These are phyloP conservation scores for Ophiostoma himal-ulmi DNA, from an alignment of 2,329 filamentous ascomycete genomes.

Conservation along the genomic window DNA sequence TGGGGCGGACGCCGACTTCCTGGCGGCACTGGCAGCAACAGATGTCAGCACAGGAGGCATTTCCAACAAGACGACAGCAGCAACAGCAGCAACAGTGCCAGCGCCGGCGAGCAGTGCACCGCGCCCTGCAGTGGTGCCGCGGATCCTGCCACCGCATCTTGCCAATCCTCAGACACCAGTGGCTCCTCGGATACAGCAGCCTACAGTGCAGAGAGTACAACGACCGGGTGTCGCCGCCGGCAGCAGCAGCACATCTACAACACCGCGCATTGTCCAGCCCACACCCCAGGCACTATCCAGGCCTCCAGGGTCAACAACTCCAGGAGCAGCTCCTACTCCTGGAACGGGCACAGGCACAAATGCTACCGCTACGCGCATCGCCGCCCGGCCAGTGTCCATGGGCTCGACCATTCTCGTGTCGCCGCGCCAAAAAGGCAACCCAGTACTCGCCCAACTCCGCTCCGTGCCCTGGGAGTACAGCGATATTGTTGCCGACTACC, in stretches of 20 bases:
- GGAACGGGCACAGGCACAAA: background rate
- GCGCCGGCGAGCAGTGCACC: constrained; percentile 24
- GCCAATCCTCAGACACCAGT: constrained; percentile 36
- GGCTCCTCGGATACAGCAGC: constrained; percentile 43
- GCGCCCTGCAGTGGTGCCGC: constrained; percentile 24
- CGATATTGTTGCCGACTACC: constrained; percentile 92
- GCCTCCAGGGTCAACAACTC: background rate
- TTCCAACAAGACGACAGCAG: background rate
- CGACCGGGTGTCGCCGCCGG: constrained; percentile 25
- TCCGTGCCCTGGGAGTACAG: constrained; percentile 92
- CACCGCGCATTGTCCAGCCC: constrained; percentile 67
- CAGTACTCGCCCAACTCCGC: constrained; percentile 75
- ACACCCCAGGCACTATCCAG: constrained; percentile 78
- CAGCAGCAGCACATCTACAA: constrained; percentile 27
- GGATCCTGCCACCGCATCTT: background rate
- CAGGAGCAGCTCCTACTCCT: background rate
- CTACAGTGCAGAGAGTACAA: constrained; percentile 52
- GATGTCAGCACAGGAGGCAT: constrained; percentile 30
- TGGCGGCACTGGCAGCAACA: constrained; percentile 50
- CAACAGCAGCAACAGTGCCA: constrained; percentile 20
- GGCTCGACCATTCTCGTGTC: constrained; percentile 84
- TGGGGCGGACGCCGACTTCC: constrained; percentile 51
- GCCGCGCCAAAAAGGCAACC: constrained; percentile 89
- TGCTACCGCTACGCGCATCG: background rate
- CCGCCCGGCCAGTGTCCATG: constrained; percentile 33